Base-by-base conservation (phyloP, 148 eudicot species). In the Rhododendron williamsianum region DNA sequence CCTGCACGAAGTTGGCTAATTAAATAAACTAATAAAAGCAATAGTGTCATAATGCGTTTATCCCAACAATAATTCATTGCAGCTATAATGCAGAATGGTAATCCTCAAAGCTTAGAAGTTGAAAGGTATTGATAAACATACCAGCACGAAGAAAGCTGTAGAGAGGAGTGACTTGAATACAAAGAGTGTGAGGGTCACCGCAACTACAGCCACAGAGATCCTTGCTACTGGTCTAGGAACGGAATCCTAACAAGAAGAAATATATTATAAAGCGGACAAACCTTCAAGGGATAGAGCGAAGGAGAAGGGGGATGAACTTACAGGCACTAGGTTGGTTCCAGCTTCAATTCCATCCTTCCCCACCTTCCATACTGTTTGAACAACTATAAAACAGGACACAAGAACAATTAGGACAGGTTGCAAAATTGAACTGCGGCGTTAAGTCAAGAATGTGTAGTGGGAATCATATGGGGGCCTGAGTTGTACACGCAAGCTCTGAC, bases 281-380 rank as follows among this genome's bases (percentile, higher is more conserved):
- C 3, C 51, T 63, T 81, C 0, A 4, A 4, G 15, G 21, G n/a
- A 36, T 23, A 15, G 11, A 81, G 7, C 11, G 1, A 27, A 83
- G 54, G 16, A 43, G 30, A 86, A 19, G 83, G 46, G 41, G 19
- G 63, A 83, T 80, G 27, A 84, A 90, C 95, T 93, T 88, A 96
- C 99, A 52, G 99, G 99, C 69, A 96, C 97, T 87, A 96, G 88
- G 80, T 91, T 92, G 86, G 97, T 91, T 90, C 99, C 99, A 87
- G 98, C 98, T 77, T 94, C 99, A 86, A 96, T 84, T 84, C 98
- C 99, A 90, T 96, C 96, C 90, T 89, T 96, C 74, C 96, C 98
- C 52, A 95, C 91, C 89, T 93, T 96, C 82, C 90, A 84, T 58
- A 84, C 94, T 76, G 95, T 95, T 90, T 93, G 98, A 63, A 91